Conservation (phyloP, 1,284 basidiomycete genomes). For the Melampsora larici-populina region DNA sequence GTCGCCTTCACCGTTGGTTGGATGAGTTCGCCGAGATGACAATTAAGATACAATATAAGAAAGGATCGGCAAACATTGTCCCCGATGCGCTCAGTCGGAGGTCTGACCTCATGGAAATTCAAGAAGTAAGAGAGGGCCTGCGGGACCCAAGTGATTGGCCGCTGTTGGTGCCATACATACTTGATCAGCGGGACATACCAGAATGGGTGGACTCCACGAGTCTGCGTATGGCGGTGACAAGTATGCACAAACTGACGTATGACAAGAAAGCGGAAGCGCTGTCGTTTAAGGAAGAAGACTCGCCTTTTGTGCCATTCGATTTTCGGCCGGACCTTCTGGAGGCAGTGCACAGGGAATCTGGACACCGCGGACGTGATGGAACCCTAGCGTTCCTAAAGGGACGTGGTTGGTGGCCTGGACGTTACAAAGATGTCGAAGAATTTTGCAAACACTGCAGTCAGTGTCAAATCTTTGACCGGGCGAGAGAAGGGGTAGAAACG, state of each 20-base stretch:
- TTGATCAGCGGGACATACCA: not conserved
- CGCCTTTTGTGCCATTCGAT: not conserved
- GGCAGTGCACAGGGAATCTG: not conserved
- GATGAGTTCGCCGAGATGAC: conserved; percentile 54
- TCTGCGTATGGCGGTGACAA: not conserved
- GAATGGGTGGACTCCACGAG: not conserved
- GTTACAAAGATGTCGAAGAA: not conserved
- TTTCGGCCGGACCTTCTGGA: not conserved
- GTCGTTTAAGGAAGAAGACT: not conserved
- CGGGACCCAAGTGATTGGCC: conserved; percentile 2
- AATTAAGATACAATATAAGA: conserved; percentile 52
- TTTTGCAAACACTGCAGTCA: not conserved
- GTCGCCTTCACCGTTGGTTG: conserved; percentile 54
- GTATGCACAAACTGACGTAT: not conserved
- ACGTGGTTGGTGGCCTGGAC: conserved; percentile 8
- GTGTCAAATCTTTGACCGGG: conserved; percentile 4
- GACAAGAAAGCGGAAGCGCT: not conserved
- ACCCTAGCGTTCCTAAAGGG: not conserved
- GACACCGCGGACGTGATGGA: not conserved
- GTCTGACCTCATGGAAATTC: not conserved
- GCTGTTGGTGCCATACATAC: not conserved
- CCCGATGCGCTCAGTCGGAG: conserved; percentile 54
- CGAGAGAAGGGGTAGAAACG: not conserved
- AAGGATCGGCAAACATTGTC: conserved; percentile 54
- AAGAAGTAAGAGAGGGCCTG: not conserved